These are phyloP conservation scores for Yarrowia alimentaria DNA, from an alignment of 805 yeast genomes.

Conservation along the genomic window DNA sequence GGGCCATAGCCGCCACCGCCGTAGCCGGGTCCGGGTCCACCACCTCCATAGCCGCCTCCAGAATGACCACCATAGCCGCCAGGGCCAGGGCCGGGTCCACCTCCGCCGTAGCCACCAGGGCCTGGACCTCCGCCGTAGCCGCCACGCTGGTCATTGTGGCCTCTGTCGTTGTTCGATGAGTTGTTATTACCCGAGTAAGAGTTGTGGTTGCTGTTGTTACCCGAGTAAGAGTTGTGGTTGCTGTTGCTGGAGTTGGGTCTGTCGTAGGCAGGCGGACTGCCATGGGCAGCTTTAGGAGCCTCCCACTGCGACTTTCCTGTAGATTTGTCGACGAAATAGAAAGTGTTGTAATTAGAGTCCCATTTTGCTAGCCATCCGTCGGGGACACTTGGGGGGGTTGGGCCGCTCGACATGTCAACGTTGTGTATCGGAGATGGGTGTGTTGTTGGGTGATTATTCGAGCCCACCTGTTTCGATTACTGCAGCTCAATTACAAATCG, in stretches of 20 bases:
- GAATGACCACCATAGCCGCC: slow-evolving; percentile 25
- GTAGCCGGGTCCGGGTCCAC: slow-evolving; percentile 29
- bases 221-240: slow-evolving; percentile 32
- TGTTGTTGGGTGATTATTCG: no score
- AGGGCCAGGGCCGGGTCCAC: slow-evolving; percentile 22
- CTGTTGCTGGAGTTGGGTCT: slow-evolving; percentile 35
- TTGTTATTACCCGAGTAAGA: no score
- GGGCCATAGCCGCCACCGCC: slow-evolving; percentile 35
- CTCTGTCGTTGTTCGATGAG: slow-evolving; percentile 32
- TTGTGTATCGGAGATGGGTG: not conserved
- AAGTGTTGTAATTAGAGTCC: slow-evolving; percentile 53
- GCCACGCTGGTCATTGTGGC: slow-evolving; percentile 36
- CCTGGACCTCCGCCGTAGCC: slow-evolving; percentile 39
- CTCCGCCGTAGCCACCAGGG: not conserved
- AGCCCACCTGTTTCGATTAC: not conserved
- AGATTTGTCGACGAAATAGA: slow-evolving; percentile 75
- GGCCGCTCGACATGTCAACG: slow-evolving; percentile 28
- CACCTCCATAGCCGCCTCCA: slow-evolving; percentile 7
- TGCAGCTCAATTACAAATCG: slow-evolving; percentile 4
- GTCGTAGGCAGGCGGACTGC: slow-evolving; percentile 30
- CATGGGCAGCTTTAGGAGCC: slow-evolving; percentile 49
- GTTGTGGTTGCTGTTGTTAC: slow-evolving; percentile 34
- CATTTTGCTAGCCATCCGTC: slow-evolving; percentile 43
- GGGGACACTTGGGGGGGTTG: slow-evolving; percentile 36
- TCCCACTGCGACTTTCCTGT: slow-evolving; percentile 90